A percentile compares a stretch with the other conserved stretches of the same genome.
phyloP scores from a whole-genome alignment of 2,329 filamentous ascomycete genomes.

The Dactylellina cionopaga region DNA sequence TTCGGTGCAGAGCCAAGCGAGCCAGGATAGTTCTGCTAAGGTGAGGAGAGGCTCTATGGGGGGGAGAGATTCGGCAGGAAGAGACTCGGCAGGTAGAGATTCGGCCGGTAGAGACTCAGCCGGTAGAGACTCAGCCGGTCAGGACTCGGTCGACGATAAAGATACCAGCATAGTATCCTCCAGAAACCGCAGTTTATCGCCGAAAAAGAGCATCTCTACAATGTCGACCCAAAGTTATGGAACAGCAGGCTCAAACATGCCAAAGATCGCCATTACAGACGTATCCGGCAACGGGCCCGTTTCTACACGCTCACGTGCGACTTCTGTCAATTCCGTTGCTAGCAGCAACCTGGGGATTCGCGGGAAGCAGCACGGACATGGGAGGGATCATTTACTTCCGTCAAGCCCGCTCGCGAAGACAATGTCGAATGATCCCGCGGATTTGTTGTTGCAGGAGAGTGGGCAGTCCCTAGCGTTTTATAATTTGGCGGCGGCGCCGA shows the following conservation, averaged over 20 bases:
- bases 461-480: slow-evolving; percentile 48
- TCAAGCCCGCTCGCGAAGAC: slow-evolving; percentile 42
- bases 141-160: slow-evolving; percentile 61
- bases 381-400: slow-evolving; percentile 25
- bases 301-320: slow-evolving; percentile 30
- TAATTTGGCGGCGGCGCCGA: slow-evolving; percentile 47
- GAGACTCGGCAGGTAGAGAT: slow-evolving; percentile 36
- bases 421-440: slow-evolving; percentile 50
- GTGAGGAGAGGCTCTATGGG: slow-evolving; percentile 64
- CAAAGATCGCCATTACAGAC: slow-evolving; percentile 41
- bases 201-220: slow-evolving; percentile 57
- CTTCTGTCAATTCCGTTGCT: slow-evolving; percentile 30
- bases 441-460: slow-evolving; percentile 27
- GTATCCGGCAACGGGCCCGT: slow-evolving; percentile 37
- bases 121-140: slow-evolving; percentile 3
- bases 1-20: slow-evolving; percentile 67
- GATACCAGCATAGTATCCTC: slow-evolving; percentile 61
- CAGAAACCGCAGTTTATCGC: slow-evolving; percentile 57
- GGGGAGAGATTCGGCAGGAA: slow-evolving; percentile 60
- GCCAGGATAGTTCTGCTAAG: slow-evolving; percentile 61
- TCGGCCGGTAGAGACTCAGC: slow-evolving; percentile 27
- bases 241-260: slow-evolving; percentile 32
- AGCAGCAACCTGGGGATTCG: slow-evolving; percentile 45
- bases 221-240: slow-evolving; percentile 54
- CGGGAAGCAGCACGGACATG: neutral